Conservation (phyloP, 352 stramenopile species). For the Thalassiosira gravida region DNA sequence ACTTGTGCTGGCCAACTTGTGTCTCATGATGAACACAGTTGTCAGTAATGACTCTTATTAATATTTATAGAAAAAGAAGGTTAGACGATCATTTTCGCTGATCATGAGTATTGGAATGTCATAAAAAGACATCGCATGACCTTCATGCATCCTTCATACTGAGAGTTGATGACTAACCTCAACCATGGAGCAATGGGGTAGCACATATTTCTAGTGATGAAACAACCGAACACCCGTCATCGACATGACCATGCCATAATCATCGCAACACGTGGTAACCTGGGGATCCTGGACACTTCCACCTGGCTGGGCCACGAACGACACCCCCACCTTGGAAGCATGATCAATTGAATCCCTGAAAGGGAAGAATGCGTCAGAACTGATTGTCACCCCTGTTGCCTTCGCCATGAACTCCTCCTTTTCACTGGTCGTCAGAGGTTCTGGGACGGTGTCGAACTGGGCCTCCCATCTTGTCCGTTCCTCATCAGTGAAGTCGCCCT, state of each 20-base stretch:
- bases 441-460: slow-evolving; percentile 93
- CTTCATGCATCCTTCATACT: too few relatives aligned
- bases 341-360: slow-evolving; percentile 99
- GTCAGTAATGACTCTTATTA: too few relatives aligned
- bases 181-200: neutral
- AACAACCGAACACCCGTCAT: slow-evolving; percentile 98
- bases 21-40: too few relatives aligned
- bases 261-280: slow-evolving; percentile 95
- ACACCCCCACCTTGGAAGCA: slow-evolving; percentile 91
- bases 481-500: slow-evolving; percentile 96
- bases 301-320: slow-evolving; percentile 96
- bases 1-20: too few relatives aligned
- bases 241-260: slow-evolving; percentile 99
- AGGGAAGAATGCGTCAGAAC: slow-evolving; percentile 99
- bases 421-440: slow-evolving; percentile 92
- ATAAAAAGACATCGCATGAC: too few relatives aligned
- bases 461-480: slow-evolving; percentile 94
- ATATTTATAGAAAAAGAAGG: too few relatives aligned
- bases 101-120: too few relatives aligned
- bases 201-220: slow-evolving; percentile 92
- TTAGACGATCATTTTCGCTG: too few relatives aligned
- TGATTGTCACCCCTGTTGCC: slow-evolving; percentile 91
- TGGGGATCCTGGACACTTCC: slow-evolving; percentile 88
- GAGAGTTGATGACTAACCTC: neutral
- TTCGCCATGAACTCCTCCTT: slow-evolving; percentile 93